phyloP scores from a whole-genome alignment of 2,329 filamentous ascomycete species.

The Alternaria sp. region DNA sequence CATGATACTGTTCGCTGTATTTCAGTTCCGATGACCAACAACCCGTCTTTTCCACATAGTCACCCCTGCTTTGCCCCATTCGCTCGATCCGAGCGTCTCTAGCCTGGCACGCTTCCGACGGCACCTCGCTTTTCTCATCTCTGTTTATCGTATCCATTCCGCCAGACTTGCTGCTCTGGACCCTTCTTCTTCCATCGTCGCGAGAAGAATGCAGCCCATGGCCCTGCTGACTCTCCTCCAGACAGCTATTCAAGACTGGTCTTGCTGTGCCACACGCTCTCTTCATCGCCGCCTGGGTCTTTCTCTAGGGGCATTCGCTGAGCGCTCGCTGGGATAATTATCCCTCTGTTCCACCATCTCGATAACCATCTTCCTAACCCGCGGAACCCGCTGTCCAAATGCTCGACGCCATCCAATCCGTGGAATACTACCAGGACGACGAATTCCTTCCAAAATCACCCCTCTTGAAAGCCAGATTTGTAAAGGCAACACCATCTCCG shows the following conservation, averaged over 20 bases:
- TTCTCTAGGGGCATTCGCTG: constrained; percentile 26
- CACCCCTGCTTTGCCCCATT: constrained; percentile 22
- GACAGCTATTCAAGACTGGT: constrained; percentile 32
- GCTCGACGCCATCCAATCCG: constrained; percentile 27
- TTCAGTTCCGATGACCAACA: constrained; percentile 19
- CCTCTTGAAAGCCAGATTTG: constrained; percentile 52
- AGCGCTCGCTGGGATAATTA: constrained; percentile 34
- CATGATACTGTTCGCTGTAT: constrained; percentile 16
- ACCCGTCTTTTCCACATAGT: constrained; percentile 20
- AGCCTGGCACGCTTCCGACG: constrained; percentile 25
- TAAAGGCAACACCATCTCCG: constrained; percentile 57
- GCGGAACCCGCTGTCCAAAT: constrained; percentile 13
- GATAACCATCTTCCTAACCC: not conserved
- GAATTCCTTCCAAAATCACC: constrained; percentile 55
- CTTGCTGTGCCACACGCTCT: constrained; percentile 29
- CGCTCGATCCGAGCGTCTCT: constrained; percentile 21
- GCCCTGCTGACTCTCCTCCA: constrained; percentile 40
- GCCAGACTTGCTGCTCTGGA: not conserved
- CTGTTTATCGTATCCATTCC: constrained; percentile 8
- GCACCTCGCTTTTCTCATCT: constrained; percentile 14
- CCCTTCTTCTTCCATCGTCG: not conserved
- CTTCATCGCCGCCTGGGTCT: constrained; percentile 27
- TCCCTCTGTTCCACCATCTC: constrained; percentile 9
- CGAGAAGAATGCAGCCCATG: constrained; percentile 29
- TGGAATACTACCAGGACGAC: constrained; percentile 60